Evolutionary conservation across 1,139 yeast genomes (phyloP).

Genomic region (Magnusiomyces ingens): DNA sequence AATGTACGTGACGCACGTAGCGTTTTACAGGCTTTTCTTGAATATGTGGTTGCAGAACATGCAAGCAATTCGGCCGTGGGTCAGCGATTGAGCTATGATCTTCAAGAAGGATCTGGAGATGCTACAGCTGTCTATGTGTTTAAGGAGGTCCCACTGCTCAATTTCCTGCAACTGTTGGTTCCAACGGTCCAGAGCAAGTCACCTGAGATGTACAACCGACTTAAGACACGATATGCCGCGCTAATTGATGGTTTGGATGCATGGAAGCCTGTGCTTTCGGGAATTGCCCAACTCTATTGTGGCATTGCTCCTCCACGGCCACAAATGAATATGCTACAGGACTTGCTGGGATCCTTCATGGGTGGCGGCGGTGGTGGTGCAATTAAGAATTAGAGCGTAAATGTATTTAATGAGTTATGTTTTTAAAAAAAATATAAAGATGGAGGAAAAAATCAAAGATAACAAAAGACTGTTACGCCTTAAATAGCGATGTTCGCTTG

Average conservation of each 20-base stretch:
- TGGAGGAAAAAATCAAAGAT: not conserved
- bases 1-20: slow-evolving; percentile 54
- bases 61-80: too few relatives aligned
- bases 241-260: slow-evolving; percentile 39
- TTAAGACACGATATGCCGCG: slow-evolving; percentile 50
- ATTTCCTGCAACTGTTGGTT: slow-evolving; percentile 64
- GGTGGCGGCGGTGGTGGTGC: slow-evolving; percentile 8
- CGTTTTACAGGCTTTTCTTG: slow-evolving; percentile 39
- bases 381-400: not conserved
- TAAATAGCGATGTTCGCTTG: slow-evolving; percentile 43
- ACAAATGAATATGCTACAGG: slow-evolving; percentile 60
- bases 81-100: slow-evolving; percentile 13
- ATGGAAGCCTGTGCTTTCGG: slow-evolving; percentile 26
- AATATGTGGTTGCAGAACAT: slow-evolving; percentile 10
- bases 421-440: not conserved
- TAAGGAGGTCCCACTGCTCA: slow-evolving; percentile 40
- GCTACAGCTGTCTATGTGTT: slow-evolving; percentile 24
- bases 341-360: slow-evolving; percentile 26
- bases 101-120: slow-evolving; percentile 16
- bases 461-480: not conserved
- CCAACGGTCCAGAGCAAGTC: slow-evolving; percentile 53
- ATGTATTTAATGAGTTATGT: not conserved
- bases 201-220: slow-evolving; percentile 45
- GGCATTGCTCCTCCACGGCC: slow-evolving; percentile 54
- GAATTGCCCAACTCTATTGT: slow-evolving; percentile 47